Base-by-base conservation (phyloP, 805 yeast species). In the Blastobotrys parvus region DNA sequence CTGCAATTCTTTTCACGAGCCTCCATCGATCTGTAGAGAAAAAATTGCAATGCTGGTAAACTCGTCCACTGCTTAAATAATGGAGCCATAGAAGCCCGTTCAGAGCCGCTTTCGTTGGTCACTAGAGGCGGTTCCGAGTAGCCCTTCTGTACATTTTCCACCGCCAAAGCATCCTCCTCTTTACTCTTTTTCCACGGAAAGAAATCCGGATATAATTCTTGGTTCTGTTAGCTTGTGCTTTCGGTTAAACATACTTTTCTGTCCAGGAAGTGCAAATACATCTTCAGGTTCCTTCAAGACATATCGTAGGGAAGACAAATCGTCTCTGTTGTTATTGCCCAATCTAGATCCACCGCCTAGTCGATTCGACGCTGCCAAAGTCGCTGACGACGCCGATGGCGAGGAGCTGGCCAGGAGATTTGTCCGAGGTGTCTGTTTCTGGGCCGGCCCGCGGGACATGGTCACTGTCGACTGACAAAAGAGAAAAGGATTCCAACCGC, bases 131-230 rank as follows among this genome's bases (percentile, higher is more conserved):
- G 63, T 53, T 83, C 87, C 45, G 71, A 72, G 50, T 71, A 78
- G 5, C 95, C 95, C 53, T 81, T 78, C 50, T 80, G 86, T 35
- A 85, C 65, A 55, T 72, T 68, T 27, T 67, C 71, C 39, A 72
- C 68, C 54, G 80, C 71, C 20, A 76, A 59, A 3, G 62, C 67
- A 50, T 76, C 78, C 45, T 81, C 87, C 8, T 65, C 67, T 7
- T 67, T 38, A 15, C 71, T 69, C 52, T 79, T 86, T 32, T 65
- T 64, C 92, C 94, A 85, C 0, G 87, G 81, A 32, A 61, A 63
- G 56, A 75, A 83, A 58, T 84, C 94, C 0, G 94, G 94, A 52
- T 72, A 82, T 5, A 50, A 36, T 48, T 33, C 37, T 17, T 32
- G 13, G 10, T 15, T 32, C 17, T n/a, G 19, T 32, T 31, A 36